Evolutionary conservation across 2,329 filamentous ascomycete species (phyloP).

Genomic region (Blastomyces gilchristii): DNA sequence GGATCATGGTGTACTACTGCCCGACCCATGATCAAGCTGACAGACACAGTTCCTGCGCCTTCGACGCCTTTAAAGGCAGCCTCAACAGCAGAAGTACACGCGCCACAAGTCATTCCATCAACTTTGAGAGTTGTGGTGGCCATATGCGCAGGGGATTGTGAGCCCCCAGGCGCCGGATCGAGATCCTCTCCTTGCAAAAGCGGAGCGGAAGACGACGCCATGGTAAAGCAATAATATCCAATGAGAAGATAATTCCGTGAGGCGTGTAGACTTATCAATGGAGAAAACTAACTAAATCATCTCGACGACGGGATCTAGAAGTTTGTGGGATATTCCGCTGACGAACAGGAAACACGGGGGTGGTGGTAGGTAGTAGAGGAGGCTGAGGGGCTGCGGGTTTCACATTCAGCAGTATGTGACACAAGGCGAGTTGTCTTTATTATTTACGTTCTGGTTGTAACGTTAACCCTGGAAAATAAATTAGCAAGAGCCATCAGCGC

Average conservation of each 20-base stretch:
- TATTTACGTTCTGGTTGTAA: not conserved
- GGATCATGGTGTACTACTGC: constrained; percentile 91
- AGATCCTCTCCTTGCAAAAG: constrained; percentile 13
- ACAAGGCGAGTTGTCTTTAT: not conserved
- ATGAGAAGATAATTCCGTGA: not conserved
- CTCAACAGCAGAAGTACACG: constrained; percentile 93
- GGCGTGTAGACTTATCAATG: not conserved
- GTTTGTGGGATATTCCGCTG: not conserved
- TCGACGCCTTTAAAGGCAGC: constrained; percentile 72
- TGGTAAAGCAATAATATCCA: constrained; percentile 3
- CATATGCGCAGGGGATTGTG: constrained; percentile 49
- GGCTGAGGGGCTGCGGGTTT: not conserved
- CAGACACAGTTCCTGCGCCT: constrained; percentile 75
- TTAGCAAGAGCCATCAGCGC: not conserved
- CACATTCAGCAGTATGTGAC: not conserved
- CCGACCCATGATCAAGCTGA: constrained; percentile 89
- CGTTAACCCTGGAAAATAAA: too few species aligned
- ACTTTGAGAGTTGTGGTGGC: constrained; percentile 85
- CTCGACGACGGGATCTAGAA: not conserved
- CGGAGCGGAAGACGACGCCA: constrained; percentile 16
- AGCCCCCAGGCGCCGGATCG: constrained; percentile 10
- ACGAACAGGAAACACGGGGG: not conserved
- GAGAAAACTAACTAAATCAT: constrained; percentile 5
- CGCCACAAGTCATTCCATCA: constrained; percentile 78
- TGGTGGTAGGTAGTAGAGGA: too few species aligned